These are phyloP conservation scores for Cryphonectria carpinicola DNA, from an alignment of 2,329 filamentous ascomycete genomes.

Conservation along the genomic window DNA sequence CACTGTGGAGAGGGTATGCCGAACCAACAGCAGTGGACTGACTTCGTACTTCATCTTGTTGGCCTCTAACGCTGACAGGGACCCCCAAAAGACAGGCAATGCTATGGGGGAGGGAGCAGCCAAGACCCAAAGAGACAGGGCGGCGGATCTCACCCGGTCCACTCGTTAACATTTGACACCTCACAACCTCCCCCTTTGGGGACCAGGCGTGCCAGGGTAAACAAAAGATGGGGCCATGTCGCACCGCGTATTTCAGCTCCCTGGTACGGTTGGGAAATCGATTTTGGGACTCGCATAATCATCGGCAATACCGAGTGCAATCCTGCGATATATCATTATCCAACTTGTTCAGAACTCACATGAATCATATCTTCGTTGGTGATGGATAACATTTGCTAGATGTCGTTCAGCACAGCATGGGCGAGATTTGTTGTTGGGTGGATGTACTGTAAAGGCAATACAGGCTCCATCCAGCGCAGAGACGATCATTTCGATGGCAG, in stretches of 20 bases:
- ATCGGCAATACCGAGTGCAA: slow-evolving; percentile 1
- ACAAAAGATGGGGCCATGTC: not conserved
- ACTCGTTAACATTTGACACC: slow-evolving; percentile 7
- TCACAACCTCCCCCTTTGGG: not conserved
- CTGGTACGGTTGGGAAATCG: not conserved
- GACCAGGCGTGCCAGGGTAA: not conserved
- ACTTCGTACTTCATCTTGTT: not conserved
- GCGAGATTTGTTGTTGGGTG: not conserved
- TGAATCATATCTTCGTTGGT: not conserved
- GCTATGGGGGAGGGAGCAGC: not conserved
- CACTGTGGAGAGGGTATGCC: not conserved
- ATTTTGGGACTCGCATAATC: not conserved
- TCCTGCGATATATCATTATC: not conserved
- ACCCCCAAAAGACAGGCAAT: not conserved
- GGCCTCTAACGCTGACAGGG: not conserved
- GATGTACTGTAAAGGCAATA: too few relatives aligned
- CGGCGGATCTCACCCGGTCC: slow-evolving; percentile 5
- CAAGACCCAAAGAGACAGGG: not conserved
- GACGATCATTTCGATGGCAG: not conserved
- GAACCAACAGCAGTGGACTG: not conserved
- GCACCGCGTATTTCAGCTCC: not conserved
- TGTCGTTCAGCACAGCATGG: not conserved
- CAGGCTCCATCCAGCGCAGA: not conserved
- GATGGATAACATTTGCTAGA: not conserved
- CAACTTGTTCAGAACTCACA: not conserved